Evolutionary conservation across 2,329 filamentous ascomycete species (phyloP).

Genomic region (Fulvia fulva): DNA sequence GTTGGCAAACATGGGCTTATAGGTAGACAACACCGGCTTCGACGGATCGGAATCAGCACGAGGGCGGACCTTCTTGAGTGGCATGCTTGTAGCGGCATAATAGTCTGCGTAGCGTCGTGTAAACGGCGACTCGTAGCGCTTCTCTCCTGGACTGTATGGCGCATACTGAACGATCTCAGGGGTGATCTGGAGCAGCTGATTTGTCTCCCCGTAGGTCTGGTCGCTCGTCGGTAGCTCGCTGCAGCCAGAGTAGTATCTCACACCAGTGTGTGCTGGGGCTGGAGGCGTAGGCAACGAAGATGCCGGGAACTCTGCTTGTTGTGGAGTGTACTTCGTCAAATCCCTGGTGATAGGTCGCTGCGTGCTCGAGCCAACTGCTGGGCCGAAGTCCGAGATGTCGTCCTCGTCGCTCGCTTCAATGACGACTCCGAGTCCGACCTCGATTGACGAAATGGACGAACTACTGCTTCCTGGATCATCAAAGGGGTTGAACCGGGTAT

Average conservation of each 20-base stretch:
- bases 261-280: constrained; percentile 13
- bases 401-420: neutral
- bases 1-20: constrained; percentile 6
- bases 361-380: neutral
- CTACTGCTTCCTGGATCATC: constrained; percentile 1
- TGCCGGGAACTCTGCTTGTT: neutral
- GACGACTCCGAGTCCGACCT: constrained; percentile 9
- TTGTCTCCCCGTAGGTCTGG: constrained; percentile 31
- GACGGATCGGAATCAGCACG: neutral
- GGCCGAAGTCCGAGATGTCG: neutral
- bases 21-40: neutral
- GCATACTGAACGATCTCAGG: constrained; percentile 5
- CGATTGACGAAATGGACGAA: constrained; percentile 7
- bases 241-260: constrained; percentile 10
- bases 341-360: neutral
- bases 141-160: neutral
- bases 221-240: constrained; percentile 30
- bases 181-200: constrained; percentile 26
- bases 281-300: constrained; percentile 16
- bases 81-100: constrained; percentile 6
- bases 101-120: neutral
- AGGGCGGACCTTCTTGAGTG: neutral
- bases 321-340: neutral
- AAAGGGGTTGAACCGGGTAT: constrained; percentile 15
- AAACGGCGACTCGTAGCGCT: neutral